Percentiles rank a stretch among this genome's conserved stretches.
Conservation (phyloP, 1,284 basidiomycete genomes). For the Cystobasidium pallidum region DNA sequence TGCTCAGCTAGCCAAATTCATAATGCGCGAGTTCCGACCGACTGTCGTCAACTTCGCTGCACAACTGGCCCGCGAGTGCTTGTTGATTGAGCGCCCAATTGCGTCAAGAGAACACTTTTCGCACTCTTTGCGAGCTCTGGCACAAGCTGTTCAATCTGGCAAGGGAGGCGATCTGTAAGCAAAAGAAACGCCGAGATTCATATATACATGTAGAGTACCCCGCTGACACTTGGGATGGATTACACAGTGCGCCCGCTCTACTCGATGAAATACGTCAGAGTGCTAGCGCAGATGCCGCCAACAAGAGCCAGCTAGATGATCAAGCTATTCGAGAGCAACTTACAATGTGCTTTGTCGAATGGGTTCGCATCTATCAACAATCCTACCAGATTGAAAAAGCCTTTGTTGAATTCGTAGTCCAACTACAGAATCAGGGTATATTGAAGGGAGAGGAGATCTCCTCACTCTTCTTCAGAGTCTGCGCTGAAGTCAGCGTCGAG, state of each 20-base stretch:
- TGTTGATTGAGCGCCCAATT: constrained; percentile 72
- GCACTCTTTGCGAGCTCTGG: constrained; percentile 79
- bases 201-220: neutral
- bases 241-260: constrained; percentile 34
- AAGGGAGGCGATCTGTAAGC: constrained; percentile 80
- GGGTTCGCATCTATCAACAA: constrained; percentile 92
- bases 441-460: constrained; percentile 95
- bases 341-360: constrained; percentile 69
- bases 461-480: constrained; percentile 97
- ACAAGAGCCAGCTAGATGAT: constrained; percentile 40
- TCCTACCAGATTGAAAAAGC: constrained; percentile 88
- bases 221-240: constrained; percentile 9
- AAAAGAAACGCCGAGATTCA: no score
- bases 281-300: constrained; percentile 55
- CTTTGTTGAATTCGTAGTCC: constrained; percentile 96
- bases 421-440: constrained; percentile 93
- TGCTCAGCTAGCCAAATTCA: constrained; percentile 84
- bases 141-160: constrained; percentile 69
- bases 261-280: constrained; percentile 49
- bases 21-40: constrained; percentile 72
- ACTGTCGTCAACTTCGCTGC: constrained; percentile 81
- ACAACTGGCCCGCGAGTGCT: constrained; percentile 81
- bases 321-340: constrained; percentile 61
- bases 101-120: constrained; percentile 79
- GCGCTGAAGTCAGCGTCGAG: constrained; percentile 90